Evolutionary conservation across 129 eudicot genomes (phyloP).

Genomic region (Flaveria ramosissima): DNA sequence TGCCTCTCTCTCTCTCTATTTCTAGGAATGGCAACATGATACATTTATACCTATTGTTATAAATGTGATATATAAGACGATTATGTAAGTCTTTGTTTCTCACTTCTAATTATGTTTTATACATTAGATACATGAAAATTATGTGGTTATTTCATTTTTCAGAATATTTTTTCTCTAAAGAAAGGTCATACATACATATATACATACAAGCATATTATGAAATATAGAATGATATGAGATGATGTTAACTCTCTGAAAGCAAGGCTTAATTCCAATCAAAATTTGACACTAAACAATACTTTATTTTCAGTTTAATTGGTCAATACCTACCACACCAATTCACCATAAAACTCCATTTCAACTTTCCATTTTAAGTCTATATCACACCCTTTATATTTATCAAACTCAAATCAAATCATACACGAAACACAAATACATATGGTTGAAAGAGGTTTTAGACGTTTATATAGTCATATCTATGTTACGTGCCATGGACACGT

Average conservation of each 20-base stretch:
- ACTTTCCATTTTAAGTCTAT: conserved; percentile 30
- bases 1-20: no score
- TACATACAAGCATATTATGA: background rate
- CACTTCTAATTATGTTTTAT: no score
- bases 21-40: no score
- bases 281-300: conserved; percentile 24
- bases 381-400: background rate
- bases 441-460: conserved; percentile 29
- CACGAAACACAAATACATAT: conserved; percentile 28
- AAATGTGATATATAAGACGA: no score
- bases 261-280: conserved; percentile 23
- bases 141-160: no score
- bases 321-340: conserved; percentile 42
- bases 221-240: background rate
- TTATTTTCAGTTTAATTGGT: conserved; percentile 29
- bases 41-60: no score
- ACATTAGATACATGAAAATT: no score
- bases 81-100: no score
- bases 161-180: no score
- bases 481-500: background rate
- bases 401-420: conserved; percentile 29
- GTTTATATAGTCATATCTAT: conserved; percentile 17
- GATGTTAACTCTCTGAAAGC: conserved; percentile 29
- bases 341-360: conserved; percentile 30
- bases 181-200: no score